Evolutionary conservation across 352 stramenopile species (phyloP).

Genomic region (Saprolegnia diclina): DNA sequence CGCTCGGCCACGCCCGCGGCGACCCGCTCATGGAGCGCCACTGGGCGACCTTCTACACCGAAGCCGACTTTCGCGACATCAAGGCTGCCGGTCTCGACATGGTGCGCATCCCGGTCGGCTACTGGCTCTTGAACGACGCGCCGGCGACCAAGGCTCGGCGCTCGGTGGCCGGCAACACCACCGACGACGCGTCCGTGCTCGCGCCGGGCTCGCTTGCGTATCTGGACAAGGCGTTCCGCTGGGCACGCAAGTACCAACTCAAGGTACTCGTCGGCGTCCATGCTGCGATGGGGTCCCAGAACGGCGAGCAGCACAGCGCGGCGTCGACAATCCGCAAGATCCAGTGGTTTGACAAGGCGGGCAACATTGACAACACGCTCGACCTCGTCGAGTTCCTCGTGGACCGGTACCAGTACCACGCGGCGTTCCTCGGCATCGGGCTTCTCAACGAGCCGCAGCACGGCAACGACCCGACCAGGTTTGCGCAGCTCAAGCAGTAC

Average conservation of each 20-base stretch:
- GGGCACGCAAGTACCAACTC: conserved; percentile 35
- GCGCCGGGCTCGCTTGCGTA: conserved; percentile 28
- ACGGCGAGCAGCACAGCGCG: conserved; percentile 18
- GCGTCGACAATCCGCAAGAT: conserved; percentile 12
- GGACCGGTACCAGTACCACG: conserved; percentile 31
- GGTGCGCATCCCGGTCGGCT: conserved; percentile 31
- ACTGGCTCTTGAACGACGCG: conserved; percentile 16
- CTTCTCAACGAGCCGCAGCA: conserved; percentile 35
- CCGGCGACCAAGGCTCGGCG: background rate
- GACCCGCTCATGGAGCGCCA: conserved; percentile 6
- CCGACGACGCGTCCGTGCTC: conserved; percentile 9
- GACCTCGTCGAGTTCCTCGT: conserved; percentile 32
- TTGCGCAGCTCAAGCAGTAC: conserved; percentile 32
- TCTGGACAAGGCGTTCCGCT: conserved; percentile 36
- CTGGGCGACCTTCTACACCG: conserved; percentile 18
- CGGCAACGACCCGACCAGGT: conserved; percentile 22
- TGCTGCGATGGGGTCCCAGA: conserved; percentile 21
- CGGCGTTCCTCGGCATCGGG: conserved; percentile 34
- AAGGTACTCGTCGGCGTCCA: conserved; percentile 27
- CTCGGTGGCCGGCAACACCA: background rate
- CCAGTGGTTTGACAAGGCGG: conserved; percentile 29
- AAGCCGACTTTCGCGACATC: conserved; percentile 22
- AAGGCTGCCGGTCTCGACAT: conserved; percentile 28
- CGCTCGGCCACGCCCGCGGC: background rate
- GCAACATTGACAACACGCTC: conserved; percentile 31